Evolutionary conservation across 805 yeast genomes (phyloP), one percentile per base, ranked within the genome.

Genomic region (Lipomyces sp.): DNA sequence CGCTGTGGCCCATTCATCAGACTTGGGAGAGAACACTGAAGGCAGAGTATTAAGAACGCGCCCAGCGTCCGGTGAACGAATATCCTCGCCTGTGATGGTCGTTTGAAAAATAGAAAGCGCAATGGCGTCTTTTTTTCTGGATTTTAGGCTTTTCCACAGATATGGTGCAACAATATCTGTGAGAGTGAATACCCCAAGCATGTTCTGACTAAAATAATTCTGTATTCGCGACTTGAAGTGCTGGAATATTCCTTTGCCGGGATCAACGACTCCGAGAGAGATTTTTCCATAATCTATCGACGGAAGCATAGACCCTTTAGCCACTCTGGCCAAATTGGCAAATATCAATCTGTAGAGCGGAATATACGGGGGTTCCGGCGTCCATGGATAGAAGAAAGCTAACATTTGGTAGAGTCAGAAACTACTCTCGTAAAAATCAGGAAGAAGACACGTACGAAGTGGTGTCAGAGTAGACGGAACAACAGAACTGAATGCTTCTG

Each of bases 381-480:
- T 46, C 50, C 50, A 39, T 14, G 45, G 45, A 35, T 46, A 39
- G 11, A 46, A 14, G 38, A 46, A 46, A 18, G 50, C 50, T 46
- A 10, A 16, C 13, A 6, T 19, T 39, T 6, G 6, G 23, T 26
- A 10, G 10, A 26, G 10, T 7, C 29, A 26, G 10, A 10, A 6
- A 26, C 10, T 10, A 26, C 29, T 7, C 6, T 10, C 6, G 29
- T 26, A n/a, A 10, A 24, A 18, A 37, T n/a, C 19, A 22, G 23
- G 10, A 2, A 8, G 13, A 19, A 37, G 2, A 29, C 22, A 26
- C 49, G 13, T 39, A 45, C 49, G 49, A 8, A 45, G 37, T 14
- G 44, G 26, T 4, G 39, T 38, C 21, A 45, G 49, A n/a, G 22
- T 45, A 22, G 11, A 38, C 13, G 44, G 44, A 24, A 45, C 44